These are phyloP conservation scores for Nemania bipapillata DNA, from an alignment of 2,329 filamentous ascomycete species.

Conservation along the genomic window DNA sequence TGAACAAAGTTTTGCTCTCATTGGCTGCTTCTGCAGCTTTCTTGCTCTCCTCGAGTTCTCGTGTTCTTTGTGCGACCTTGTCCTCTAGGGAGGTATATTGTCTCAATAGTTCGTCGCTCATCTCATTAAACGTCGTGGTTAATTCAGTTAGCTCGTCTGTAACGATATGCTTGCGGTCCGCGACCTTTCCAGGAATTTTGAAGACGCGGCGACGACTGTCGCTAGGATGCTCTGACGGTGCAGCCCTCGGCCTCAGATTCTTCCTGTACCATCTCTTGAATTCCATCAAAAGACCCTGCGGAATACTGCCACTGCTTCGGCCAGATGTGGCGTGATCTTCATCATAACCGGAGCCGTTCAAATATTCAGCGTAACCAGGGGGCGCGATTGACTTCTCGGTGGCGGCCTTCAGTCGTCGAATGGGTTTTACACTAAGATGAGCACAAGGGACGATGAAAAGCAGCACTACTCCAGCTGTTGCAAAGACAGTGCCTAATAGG, in stretches of 20 bases:
- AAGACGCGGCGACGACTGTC: constrained; percentile 68
- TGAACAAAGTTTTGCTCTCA: constrained; percentile 96
- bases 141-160: constrained; percentile 88
- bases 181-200: constrained; percentile 85
- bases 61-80: constrained; percentile 82
- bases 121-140: constrained; percentile 87
- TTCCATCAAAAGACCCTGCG: constrained; percentile 56
- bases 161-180: constrained; percentile 76
- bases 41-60: constrained; percentile 87
- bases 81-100: constrained; percentile 88
- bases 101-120: constrained; percentile 88
- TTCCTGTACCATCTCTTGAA: constrained; percentile 55
- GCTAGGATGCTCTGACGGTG: constrained; percentile 51
- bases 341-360: constrained; percentile 58
- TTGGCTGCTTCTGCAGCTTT: constrained; percentile 94
- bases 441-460: constrained; percentile 80
- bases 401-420: constrained; percentile 77
- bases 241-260: constrained; percentile 45
- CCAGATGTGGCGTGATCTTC: constrained; percentile 50
- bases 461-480: constrained; percentile 77
- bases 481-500: constrained; percentile 85
- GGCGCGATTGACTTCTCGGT: constrained; percentile 78
- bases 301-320: constrained; percentile 52
- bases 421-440: constrained; percentile 83
- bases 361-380: constrained; percentile 66